Evolutionary conservation across 179 eudicot genomes (phyloP), one percentile per base, ranked within the genome.

Genomic region (Dionaea muscipula): DNA sequence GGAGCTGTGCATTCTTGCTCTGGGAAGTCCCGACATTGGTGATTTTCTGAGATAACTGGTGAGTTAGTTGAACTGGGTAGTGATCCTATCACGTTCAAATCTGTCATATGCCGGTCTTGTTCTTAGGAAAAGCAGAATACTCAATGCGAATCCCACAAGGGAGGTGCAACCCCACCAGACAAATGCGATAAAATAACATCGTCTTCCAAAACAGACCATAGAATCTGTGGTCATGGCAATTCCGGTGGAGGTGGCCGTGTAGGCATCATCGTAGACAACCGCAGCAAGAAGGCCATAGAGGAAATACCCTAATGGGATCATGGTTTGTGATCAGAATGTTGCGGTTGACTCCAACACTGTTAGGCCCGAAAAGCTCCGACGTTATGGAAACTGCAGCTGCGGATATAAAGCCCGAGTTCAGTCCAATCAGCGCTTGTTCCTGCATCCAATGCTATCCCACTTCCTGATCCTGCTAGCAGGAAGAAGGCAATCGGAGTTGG

Each of bases 111-210:
- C 81, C 14, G 49, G 69, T 18, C 63, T 62, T 36, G 86, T 81
- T 66, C 86, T 75, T 14, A 72, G 46, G 55, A 81, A 81, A 67
- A 81, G 48, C 56, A 78, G 28, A 43, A 75, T 21, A 44, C 83
- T 81, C 24, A 71, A 67, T 0, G 37, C 73, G 3, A 81, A 18
- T 11, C 86, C 86, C 36, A 75, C 19, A 14, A 78, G 10, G 47
- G 86, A 75, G 1, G 73, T 61, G 44, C 72, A 70, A 2, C 78
- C 83, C 80, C 80, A 81, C 75, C 72, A 75, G 24, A 78, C 44
- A 58, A 81, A 81, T 17, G 83, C 75, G 56, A 37, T 33, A 53
- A 62, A 65, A 45, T 75, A 81, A 72, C 86, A 81, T 10, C 55
- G 20, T 40, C 63, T 66, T 17, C 86, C 86, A 69, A 75, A 75